Conservation (phyloP, 108 stramenopile genomes). For the Fistulifera pelliculosa region DNA sequence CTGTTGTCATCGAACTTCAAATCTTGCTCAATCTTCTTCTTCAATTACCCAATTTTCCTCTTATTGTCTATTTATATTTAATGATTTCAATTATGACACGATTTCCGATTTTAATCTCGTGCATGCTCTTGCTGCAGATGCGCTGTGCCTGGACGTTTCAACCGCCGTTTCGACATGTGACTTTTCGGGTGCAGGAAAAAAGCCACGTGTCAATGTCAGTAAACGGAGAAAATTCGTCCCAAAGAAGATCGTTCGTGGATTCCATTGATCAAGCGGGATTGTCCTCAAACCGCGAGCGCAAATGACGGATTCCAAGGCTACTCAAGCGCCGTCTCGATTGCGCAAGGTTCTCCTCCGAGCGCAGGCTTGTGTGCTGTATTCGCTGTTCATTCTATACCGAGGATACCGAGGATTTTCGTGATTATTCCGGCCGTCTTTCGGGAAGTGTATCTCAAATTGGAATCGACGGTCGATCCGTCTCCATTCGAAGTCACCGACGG, state of each 20-base stretch:
- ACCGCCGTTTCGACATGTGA: too few species aligned
- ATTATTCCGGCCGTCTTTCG: slow-evolving; percentile 64
- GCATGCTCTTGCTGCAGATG: too few species aligned
- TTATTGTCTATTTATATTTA: too few species aligned
- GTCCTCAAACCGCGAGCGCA: slow-evolving; percentile 20
- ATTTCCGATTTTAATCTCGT: too few species aligned
- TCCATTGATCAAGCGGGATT: slow-evolving; percentile 11
- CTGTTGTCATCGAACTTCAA: too few species aligned
- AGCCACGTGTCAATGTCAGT: too few species aligned
- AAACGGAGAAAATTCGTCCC: too few species aligned
- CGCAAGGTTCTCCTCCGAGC: slow-evolving; percentile 27
- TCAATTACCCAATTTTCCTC: too few species aligned
- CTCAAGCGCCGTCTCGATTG: slow-evolving; percentile 4
- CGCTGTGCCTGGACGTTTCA: too few species aligned
- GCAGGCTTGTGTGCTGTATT: slow-evolving; percentile 33
- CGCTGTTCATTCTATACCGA: slow-evolving; percentile 55
- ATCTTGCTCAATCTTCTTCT: too few species aligned
- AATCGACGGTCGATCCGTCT: slow-evolving; percentile 17
- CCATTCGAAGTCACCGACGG: slow-evolving; percentile 3
- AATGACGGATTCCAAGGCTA: slow-evolving; percentile 12
- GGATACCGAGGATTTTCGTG: slow-evolving; percentile 79
- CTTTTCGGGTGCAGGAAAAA: too few species aligned
- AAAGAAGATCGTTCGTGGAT: slow-evolving; percentile 1
- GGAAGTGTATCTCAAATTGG: slow-evolving; percentile 57
- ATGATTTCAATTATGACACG: too few species aligned